These are phyloP conservation scores for Vaccinium vitisidaea DNA, from an alignment of 148 eudicot species.

Conservation along the genomic window DNA sequence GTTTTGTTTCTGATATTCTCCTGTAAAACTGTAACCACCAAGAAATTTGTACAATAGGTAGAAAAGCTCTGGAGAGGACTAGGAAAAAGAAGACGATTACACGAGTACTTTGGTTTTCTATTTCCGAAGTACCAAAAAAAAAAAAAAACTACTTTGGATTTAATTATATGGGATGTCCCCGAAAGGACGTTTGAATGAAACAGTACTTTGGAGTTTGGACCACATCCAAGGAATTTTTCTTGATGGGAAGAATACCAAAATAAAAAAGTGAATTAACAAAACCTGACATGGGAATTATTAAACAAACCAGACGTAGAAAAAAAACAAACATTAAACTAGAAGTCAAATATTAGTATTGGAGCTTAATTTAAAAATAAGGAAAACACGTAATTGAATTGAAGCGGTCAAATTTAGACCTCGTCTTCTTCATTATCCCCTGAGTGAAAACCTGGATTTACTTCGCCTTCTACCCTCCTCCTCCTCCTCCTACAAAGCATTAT, in stretches of 20 bases:
- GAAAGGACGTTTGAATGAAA: too few species aligned
- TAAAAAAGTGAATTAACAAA: background rate
- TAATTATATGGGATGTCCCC: too few species aligned
- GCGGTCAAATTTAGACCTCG: conserved; percentile 19
- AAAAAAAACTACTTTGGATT: too few species aligned
- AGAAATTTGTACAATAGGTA: background rate
- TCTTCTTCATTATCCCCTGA: conserved; percentile 28
- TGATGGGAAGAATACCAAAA: background rate
- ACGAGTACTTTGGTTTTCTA: background rate
- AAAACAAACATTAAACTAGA: background rate
- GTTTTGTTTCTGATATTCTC: background rate
- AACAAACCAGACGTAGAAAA: background rate
- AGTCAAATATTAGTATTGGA: too few species aligned
- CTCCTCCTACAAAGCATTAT: conserved; percentile 31
- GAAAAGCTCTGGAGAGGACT: background rate
- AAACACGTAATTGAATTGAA: background rate
- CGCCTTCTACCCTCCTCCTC: conserved; percentile 15
- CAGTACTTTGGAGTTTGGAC: background rate
- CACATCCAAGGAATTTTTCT: background rate
- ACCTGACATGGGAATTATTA: background rate
- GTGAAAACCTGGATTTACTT: conserved; percentile 3
- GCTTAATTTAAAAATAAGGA: too few species aligned
- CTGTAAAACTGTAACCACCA: background rate
- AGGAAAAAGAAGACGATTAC: background rate
- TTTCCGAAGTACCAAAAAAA: too few species aligned